A percentile compares a stretch with the other conserved stretches of the same genome.
These are phyloP conservation scores for Trichophyton rubrum DNA, from an alignment of 2,329 filamentous ascomycete genomes.

Conservation along the genomic window DNA sequence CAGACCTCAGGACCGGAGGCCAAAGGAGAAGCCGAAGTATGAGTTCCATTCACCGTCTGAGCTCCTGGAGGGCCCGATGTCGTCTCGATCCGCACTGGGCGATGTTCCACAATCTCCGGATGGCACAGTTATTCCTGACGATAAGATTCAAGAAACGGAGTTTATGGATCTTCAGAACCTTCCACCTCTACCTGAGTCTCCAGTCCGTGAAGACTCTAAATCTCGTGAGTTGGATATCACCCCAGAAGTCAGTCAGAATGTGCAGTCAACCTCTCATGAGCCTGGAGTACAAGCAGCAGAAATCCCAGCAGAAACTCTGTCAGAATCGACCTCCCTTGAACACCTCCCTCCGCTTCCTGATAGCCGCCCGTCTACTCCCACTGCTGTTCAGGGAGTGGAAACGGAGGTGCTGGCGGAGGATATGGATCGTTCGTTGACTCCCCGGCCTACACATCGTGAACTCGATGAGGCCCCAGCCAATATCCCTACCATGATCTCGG, in stretches of 20 bases:
- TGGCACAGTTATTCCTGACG: conserved; percentile 18
- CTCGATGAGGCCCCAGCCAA: not conserved
- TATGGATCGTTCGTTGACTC: not conserved
- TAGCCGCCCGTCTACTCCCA: conserved; percentile 15
- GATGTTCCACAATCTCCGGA: conserved; percentile 22
- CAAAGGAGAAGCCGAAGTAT: conserved; percentile 32
- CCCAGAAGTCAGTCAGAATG: not conserved
- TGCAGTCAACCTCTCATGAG: not conserved
- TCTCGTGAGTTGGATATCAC: not conserved
- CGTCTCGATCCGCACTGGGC: conserved; percentile 13
- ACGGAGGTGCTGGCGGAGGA: not conserved
- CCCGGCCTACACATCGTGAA: not conserved
- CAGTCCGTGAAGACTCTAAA: not conserved
- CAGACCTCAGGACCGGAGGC: conserved; percentile 20
- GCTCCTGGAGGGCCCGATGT: conserved; percentile 26
- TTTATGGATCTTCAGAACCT: conserved; percentile 5
- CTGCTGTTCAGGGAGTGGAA: not conserved
- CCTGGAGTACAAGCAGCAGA: not conserved
- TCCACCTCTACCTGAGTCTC: conserved; percentile 7
- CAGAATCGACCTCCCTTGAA: not conserved
- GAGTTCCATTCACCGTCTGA: conserved; percentile 38
- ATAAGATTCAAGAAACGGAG: not conserved
- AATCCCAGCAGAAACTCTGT: not conserved
- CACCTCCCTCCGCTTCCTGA: conserved; percentile 14
- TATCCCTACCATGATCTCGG: not conserved